These are phyloP conservation scores for Umbelopsis sp. DNA, from an alignment of 192 early-diverging fungal genomes.

Conservation along the genomic window DNA sequence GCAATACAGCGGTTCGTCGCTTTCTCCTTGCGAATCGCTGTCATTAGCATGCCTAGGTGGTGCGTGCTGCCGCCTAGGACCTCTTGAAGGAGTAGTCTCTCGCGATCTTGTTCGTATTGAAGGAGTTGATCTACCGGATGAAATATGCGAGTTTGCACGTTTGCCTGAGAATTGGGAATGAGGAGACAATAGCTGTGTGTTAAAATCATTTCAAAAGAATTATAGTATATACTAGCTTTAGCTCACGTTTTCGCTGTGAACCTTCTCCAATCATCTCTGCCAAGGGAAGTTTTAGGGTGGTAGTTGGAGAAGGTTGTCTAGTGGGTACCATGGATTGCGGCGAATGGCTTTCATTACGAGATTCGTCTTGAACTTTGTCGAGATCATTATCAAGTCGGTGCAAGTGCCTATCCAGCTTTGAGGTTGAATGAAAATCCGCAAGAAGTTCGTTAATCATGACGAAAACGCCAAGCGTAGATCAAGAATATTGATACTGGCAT, in stretches of 20 bases:
- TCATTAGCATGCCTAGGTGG: background rate
- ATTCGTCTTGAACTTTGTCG: constrained; percentile 20
- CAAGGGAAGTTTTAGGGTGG: background rate
- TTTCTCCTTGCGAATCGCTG: constrained; percentile 23
- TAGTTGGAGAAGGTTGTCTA: background rate
- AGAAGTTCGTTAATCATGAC: too few species aligned
- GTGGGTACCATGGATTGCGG: constrained; percentile 5
- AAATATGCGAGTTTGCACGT: constrained; percentile 8
- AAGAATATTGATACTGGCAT: background rate
- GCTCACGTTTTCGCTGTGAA: constrained; percentile 10
- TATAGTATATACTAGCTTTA: background rate
- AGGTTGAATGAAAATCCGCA: too few species aligned
- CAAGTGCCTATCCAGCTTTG: constrained; percentile 33
- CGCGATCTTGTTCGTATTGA: constrained; percentile 17
- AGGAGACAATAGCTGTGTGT: background rate
- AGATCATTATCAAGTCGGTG: constrained; percentile 26
- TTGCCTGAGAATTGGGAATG: background rate
- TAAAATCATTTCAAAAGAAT: background rate
- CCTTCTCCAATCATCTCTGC: constrained; percentile 10
- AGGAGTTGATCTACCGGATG: background rate
- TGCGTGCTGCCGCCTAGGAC: constrained; percentile 3
- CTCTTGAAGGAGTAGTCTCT: constrained; percentile 1
- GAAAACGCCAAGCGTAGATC: background rate
- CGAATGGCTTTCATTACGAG: constrained; percentile 11
- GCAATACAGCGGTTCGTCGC: constrained; percentile 68